These are phyloP conservation scores for Lippia alba DNA, from an alignment of 305 asterid genomes.

Conservation along the genomic window DNA sequence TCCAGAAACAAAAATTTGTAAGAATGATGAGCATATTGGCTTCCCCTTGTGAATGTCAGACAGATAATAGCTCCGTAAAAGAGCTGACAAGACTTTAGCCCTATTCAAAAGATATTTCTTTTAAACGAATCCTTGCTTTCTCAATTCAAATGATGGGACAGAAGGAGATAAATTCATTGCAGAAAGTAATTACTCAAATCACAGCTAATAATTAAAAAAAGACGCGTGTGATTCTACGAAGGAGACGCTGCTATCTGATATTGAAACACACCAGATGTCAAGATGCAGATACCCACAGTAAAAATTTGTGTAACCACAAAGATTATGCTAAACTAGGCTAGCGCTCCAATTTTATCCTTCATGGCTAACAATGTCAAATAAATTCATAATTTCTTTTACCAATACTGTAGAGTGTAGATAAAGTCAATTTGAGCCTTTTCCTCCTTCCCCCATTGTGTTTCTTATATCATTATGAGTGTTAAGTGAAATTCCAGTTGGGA, in stretches of 20 bases:
- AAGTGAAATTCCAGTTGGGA: slow-evolving; percentile 7
- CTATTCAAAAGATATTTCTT: too few species aligned
- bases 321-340: slow-evolving; percentile 3
- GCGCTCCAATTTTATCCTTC: background rate
- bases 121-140: too few species aligned
- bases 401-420: background rate
- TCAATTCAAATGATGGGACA: too few species aligned
- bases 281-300: slow-evolving; percentile 7
- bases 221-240: slow-evolving; percentile 2
- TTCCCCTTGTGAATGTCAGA: slow-evolving; percentile 9
- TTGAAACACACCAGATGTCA: slow-evolving; percentile 3
- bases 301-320: background rate
- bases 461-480: slow-evolving; percentile 7
- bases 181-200: slow-evolving; percentile 23
- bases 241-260: slow-evolving; percentile 1
- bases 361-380: slow-evolving; percentile 21
- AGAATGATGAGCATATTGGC: slow-evolving; percentile 27
- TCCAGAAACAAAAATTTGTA: slow-evolving; percentile 31
- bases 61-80: background rate
- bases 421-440: slow-evolving; percentile 17
- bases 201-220: slow-evolving; percentile 2
- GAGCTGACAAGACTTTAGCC: too few species aligned
- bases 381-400: slow-evolving; percentile 13
- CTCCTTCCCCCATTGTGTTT: background rate
- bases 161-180: slow-evolving; percentile 2